Conservation (phyloP, 495 filamentous ascomycete genomes). For the Daldinia loculata region DNA sequence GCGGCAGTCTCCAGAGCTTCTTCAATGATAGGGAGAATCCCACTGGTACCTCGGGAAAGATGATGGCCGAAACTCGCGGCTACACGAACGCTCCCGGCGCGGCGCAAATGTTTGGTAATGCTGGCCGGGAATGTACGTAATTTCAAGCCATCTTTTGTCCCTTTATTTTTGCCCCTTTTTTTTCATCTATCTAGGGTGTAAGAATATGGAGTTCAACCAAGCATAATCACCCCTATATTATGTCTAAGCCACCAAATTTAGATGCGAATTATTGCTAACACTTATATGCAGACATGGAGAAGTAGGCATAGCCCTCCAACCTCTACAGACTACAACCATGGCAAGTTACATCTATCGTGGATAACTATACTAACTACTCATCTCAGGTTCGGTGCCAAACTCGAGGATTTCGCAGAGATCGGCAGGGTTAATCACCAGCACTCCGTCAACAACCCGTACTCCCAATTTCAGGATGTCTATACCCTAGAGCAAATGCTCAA, state of each 20-base stretch:
- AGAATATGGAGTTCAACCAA: too few relatives aligned
- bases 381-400: constrained; percentile 76
- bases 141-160: too few relatives aligned
- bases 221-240: too few relatives aligned
- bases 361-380: constrained; percentile 23
- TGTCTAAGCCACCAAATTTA: neutral
- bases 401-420: constrained; percentile 95
- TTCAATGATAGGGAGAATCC: constrained; percentile 85
- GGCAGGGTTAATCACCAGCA: constrained; percentile 94
- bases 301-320: constrained; percentile 57
- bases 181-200: too few relatives aligned
- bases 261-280: neutral
- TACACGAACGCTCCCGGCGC: constrained; percentile 81
- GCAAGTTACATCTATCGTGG: neutral
- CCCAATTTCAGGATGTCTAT: constrained; percentile 94
- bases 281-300: constrained; percentile 73
- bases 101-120: constrained; percentile 96
- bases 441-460: constrained; percentile 92
- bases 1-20: constrained; percentile 80
- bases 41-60: constrained; percentile 70
- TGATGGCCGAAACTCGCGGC: constrained; percentile 86
- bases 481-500: constrained; percentile 84
- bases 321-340: constrained; percentile 1
- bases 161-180: too few relatives aligned
- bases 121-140: constrained; percentile 73